Evolutionary conservation across 306 rosid genomes (phyloP), one percentile per base, ranked within the genome.

Genomic region (Fragaria iinumae): DNA sequence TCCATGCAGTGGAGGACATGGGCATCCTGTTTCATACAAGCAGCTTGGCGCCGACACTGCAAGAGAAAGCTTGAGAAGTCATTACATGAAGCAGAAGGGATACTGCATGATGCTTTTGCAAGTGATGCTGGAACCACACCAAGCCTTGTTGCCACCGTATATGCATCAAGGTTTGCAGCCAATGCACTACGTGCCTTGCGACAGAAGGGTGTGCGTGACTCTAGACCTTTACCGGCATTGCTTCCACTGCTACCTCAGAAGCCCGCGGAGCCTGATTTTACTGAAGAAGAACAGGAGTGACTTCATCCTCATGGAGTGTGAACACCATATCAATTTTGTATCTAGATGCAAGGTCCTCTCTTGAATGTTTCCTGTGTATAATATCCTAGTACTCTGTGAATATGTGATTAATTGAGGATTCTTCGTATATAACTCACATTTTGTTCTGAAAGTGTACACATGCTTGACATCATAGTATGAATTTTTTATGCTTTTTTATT

Each of bases 1-100:
- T 93, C 98, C 4, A 85, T 68, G 57, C 97, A 87, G 66, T 93
- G 98, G 97, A 91, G 85, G 21, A 83, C 89, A 2, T 91, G 98
- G 98, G 95, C 86, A 0, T 90, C 93, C 11, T 82, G 87, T 69
- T 88, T 80, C 66, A 84, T 93, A 67, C 97, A 93, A 86, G 89
- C 84, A 47, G 93, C 92, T 0, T 91, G 98, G 98, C 89, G 87
- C 7, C 79, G 90, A 0, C 82, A 85, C 50, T 55, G 74, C 29
- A 89, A 83, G 77, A 87, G 76, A 80, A 91, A 90, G 86, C 84
- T 73, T 18, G 91, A 86, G 71, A 87, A 78, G 75, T 76, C 84
- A 10, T 76, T 88, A 45, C 72, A 53, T 4, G 91, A 84, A 69
- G 91, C 85, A 48, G 90, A 91, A 36, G 86, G 68, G 56, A 77